Base-by-base conservation (phyloP, 106 monocot genomes). In the Dendrobium officinale region DNA sequence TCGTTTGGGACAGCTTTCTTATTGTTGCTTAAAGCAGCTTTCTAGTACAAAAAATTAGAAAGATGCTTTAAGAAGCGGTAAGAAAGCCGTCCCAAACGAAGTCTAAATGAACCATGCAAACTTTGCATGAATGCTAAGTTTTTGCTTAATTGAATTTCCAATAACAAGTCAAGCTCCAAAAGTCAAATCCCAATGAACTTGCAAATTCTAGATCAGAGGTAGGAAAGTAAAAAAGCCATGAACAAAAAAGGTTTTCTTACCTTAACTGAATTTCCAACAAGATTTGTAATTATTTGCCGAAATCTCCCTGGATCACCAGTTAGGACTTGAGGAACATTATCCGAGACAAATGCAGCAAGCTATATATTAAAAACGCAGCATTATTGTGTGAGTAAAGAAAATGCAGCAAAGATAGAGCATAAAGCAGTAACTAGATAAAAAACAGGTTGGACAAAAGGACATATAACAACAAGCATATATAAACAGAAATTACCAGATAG, bases 221-320 rank as follows among this genome's bases (percentile, higher is more conserved):
- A 31, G 48, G 67, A 74, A 45, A 37, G 11, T 37, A 37, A 48
- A 48, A 48, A 7, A 48, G 11, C 48, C 29, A 78, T 77, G 48
- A 48, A 48, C 48, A 48, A 7, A 48, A 80, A 31, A 76, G 5
- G 8, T 29, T 75, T 18, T 75, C 82, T 83, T 80, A 98, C 98
- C 84, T 99, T 99, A 9, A 99, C 83, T 37, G 98, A 95, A 78
- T 99, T 99, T 22, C 98, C 95, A 31, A 99, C 95, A 80, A 99
- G 95, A 80, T 99, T 99, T 82, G 95, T 99, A 48, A 99, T 88
- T 77, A 99, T 95, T 79, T 99, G 98, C 24, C 98, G 91, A 83
- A 99, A 93, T 78, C 95, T 93, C 64, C 94, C 93, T 67, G 98
- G 95, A 82, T 99, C 98, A 33, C 98, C 98, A 77, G 81, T 88